Conservation (phyloP, 1,284 basidiomycete genomes). For the Schizophyllum commune region DNA sequence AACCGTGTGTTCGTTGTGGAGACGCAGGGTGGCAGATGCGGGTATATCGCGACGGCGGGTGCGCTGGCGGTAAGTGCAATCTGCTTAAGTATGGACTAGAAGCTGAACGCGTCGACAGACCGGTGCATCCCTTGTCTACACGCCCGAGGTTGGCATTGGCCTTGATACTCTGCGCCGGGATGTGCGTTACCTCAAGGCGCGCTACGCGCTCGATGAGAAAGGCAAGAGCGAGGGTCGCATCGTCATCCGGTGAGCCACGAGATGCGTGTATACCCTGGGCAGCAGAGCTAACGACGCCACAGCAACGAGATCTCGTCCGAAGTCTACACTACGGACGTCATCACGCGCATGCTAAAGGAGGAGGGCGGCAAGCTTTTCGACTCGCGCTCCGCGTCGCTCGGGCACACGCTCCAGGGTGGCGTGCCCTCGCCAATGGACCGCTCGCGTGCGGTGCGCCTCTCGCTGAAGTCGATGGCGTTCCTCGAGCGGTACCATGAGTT, state of each 20-base stretch:
- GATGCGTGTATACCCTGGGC: neutral
- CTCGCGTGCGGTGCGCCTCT: constrained; percentile 82
- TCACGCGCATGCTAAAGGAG: constrained; percentile 92
- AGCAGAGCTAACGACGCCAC: constrained; percentile 3
- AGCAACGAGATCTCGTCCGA: constrained; percentile 84
- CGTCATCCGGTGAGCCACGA: constrained; percentile 64
- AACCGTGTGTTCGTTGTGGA: constrained; percentile 98
- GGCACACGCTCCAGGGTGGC: constrained; percentile 95
- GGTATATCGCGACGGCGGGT: constrained; percentile 93
- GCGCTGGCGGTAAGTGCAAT: constrained; percentile 75
- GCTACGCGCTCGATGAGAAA: constrained; percentile 82
- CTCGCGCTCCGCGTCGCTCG: constrained; percentile 87
- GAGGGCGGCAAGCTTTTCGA: constrained; percentile 92
- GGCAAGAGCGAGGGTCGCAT: constrained; percentile 91
- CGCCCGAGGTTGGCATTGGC: constrained; percentile 85
- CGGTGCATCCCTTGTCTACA: constrained; percentile 91
- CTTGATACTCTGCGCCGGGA: constrained; percentile 80
- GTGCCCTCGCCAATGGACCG: constrained; percentile 93
- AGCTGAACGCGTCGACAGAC: constrained; percentile 39
- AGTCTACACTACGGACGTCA: constrained; percentile 88
- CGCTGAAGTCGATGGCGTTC: constrained; percentile 91
- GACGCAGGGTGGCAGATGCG: constrained; percentile 95
- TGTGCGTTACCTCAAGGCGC: constrained; percentile 82
- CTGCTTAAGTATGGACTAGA: neutral
- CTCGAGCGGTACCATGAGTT: constrained; percentile 73